phyloP scores from a whole-genome alignment of 306 rosid genomes.

The Fagus sylvatica region DNA sequence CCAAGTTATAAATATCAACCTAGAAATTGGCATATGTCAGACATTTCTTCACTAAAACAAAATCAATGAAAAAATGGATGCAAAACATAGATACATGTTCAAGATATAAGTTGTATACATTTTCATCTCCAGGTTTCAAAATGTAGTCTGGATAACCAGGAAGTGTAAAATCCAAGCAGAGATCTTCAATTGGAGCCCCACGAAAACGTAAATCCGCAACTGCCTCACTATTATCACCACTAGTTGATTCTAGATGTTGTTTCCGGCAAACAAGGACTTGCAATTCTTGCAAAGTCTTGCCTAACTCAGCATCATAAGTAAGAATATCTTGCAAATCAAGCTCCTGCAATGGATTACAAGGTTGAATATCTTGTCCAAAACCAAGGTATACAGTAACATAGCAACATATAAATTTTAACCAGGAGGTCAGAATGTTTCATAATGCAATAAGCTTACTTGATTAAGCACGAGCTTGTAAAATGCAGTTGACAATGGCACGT shows the following conservation, averaged over 20 bases:
- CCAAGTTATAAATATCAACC: slow-evolving; percentile 90
- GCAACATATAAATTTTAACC: not conserved
- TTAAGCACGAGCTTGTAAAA: slow-evolving; percentile 90
- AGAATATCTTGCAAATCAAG: slow-evolving; percentile 96
- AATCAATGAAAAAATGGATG: not conserved
- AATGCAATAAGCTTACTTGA: slow-evolving; percentile 60
- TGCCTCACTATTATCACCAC: slow-evolving; percentile 38
- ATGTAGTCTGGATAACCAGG: slow-evolving; percentile 91
- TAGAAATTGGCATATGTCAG: slow-evolving; percentile 31
- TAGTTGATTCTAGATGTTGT: slow-evolving; percentile 50
- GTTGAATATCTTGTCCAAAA: slow-evolving; percentile 7
- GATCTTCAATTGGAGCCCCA: slow-evolving; percentile 82
- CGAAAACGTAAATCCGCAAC: slow-evolving; percentile 50
- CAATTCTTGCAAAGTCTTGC: slow-evolving; percentile 87
- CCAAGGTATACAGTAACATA: not conserved
- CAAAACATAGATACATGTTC: not conserved
- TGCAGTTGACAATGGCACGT: slow-evolving; percentile 83
- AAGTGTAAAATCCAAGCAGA: slow-evolving; percentile 80
- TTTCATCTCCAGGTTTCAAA: slow-evolving; percentile 81
- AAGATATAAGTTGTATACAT: slow-evolving; percentile 43
- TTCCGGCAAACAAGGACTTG: slow-evolving; percentile 79
- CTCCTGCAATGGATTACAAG: slow-evolving; percentile 53
- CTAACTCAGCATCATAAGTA: slow-evolving; percentile 81
- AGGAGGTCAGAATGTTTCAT: not conserved
- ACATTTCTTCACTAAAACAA: slow-evolving; percentile 3